Percentiles rank a stretch among this genome's conserved stretches.
Conservation (phyloP, 805 yeast genomes). For the Pichia californica region DNA sequence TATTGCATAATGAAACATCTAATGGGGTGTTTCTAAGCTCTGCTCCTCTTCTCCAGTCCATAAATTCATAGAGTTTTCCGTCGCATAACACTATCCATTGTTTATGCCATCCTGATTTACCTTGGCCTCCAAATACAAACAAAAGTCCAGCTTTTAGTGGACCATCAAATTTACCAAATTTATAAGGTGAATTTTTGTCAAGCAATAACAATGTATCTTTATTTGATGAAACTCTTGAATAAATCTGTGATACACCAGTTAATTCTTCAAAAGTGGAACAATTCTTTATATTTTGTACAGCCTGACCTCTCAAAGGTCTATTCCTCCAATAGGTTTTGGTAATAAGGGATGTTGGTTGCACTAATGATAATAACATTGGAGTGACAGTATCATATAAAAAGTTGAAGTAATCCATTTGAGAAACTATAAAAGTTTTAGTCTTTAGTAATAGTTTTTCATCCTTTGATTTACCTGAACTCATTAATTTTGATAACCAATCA, state of each 20-base stretch:
- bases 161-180: background rate
- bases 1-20: conserved; percentile 62
- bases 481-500: conserved; percentile 30
- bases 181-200: conserved; percentile 5
- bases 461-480: conserved; percentile 29
- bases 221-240: background rate
- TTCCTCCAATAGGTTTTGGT: conserved; percentile 7
- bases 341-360: background rate
- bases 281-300: conserved; percentile 16
- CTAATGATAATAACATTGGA: conserved; percentile 13
- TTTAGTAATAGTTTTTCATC: conserved; percentile 29
- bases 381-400: conserved; percentile 25
- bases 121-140: conserved; percentile 54
- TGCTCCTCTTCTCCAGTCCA: conserved; percentile 73
- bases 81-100: conserved; percentile 74
- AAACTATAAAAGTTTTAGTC: conserved; percentile 25
- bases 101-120: conserved; percentile 76
- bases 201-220: background rate
- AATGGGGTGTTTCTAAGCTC: conserved; percentile 60
- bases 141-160: conserved; percentile 39
- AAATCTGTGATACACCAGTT: conserved; percentile 37
- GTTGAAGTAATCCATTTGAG: conserved; percentile 27
- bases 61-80: conserved; percentile 64
- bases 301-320: conserved; percentile 15
- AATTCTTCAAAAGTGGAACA: conserved; percentile 19